Percentiles rank a stretch among this genome's conserved stretches.
These are phyloP conservation scores for Leptographium procerum DNA, from an alignment of 2,329 filamentous ascomycete species.

Conservation along the genomic window DNA sequence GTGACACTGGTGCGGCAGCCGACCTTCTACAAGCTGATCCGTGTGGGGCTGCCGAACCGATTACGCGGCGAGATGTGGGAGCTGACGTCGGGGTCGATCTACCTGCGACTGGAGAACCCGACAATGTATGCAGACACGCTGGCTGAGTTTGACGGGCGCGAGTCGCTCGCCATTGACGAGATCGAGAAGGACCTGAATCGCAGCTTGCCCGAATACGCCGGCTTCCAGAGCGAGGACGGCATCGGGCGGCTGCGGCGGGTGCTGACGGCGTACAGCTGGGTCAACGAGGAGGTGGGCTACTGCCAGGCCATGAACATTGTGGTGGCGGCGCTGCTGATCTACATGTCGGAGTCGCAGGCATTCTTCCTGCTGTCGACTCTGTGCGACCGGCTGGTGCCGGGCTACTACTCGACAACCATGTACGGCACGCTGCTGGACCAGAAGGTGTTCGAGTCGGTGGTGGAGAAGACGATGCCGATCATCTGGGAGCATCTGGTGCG, in stretches of 20 bases:
- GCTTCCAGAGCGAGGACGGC: conserved; percentile 92
- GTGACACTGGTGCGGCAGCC: conserved; percentile 86
- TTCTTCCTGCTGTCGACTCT: conserved; percentile 88
- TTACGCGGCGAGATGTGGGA: conserved; percentile 95
- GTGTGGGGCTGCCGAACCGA: conserved; percentile 87
- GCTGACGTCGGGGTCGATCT: conserved; percentile 81
- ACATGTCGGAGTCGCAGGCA: conserved; percentile 92
- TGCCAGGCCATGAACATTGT: conserved; percentile 99
- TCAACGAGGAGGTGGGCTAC: conserved; percentile 88
- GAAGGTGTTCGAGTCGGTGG: conserved; percentile 90
- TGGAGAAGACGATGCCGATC: conserved; percentile 98
- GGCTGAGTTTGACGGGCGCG: conserved; percentile 68
- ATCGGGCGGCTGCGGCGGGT: conserved; percentile 83
- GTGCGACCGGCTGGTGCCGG: conserved; percentile 85
- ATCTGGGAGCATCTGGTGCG: conserved; percentile 97
- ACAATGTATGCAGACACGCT: conserved; percentile 76
- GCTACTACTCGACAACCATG: conserved; percentile 98
- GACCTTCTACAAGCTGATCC: conserved; percentile 94
- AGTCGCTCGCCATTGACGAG: conserved; percentile 93
- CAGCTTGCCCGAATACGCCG: conserved; percentile 91
- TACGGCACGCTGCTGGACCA: conserved; percentile 95
- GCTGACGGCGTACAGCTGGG: conserved; percentile 95
- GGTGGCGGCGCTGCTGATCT: conserved; percentile 93
- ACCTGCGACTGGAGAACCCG: conserved; percentile 75
- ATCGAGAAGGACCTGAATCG: conserved; percentile 98